phyloP scores from a whole-genome alignment of 2,329 filamentous ascomycete genomes.

The Chaetomiaceae sp. region DNA sequence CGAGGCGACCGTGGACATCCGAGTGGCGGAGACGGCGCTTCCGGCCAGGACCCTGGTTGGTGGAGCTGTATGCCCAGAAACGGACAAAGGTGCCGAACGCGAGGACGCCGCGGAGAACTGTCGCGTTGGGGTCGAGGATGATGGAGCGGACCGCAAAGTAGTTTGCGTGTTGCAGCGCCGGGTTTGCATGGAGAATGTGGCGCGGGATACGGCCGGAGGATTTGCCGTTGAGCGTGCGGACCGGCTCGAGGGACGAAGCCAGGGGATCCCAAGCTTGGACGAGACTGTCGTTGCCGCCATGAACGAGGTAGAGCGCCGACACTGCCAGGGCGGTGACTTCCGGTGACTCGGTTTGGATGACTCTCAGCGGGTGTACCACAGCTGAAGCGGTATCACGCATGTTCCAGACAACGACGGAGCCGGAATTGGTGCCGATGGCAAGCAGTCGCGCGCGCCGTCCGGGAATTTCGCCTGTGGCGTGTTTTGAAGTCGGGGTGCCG shows the following conservation, averaged over 20 bases:
- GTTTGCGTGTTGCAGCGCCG: slow-evolving; percentile 63
- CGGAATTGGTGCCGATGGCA: slow-evolving; percentile 73
- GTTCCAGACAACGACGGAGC: slow-evolving; percentile 80
- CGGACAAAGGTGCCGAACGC: slow-evolving; percentile 82
- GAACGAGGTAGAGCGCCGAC: slow-evolving; percentile 81
- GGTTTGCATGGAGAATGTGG: slow-evolving; percentile 52
- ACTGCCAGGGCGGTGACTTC: slow-evolving; percentile 78
- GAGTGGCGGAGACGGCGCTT: slow-evolving; percentile 75
- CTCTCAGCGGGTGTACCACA: slow-evolving; percentile 65
- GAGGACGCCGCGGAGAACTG: slow-evolving; percentile 77
- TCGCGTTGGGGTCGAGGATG: slow-evolving; percentile 81
- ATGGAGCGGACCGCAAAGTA: slow-evolving; percentile 81
- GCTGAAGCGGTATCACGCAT: slow-evolving; percentile 62
- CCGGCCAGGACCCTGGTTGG: slow-evolving; percentile 67
- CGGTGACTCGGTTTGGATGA: slow-evolving; percentile 87
- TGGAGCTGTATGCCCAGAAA: slow-evolving; percentile 91
- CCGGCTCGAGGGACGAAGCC: slow-evolving; percentile 69
- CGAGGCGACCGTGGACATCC: slow-evolving; percentile 50
- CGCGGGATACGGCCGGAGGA: slow-evolving; percentile 80
- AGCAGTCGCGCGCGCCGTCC: slow-evolving; percentile 79
- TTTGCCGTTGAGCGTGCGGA: slow-evolving; percentile 81
- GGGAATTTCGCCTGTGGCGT: slow-evolving; percentile 60
- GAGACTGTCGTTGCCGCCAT: slow-evolving; percentile 90
- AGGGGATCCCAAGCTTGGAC: slow-evolving; percentile 98
- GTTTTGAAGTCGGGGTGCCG: slow-evolving; percentile 40